Evolutionary conservation across 2,329 filamentous ascomycete species (phyloP).

Genomic region (Colletotrichum noveboracense): DNA sequence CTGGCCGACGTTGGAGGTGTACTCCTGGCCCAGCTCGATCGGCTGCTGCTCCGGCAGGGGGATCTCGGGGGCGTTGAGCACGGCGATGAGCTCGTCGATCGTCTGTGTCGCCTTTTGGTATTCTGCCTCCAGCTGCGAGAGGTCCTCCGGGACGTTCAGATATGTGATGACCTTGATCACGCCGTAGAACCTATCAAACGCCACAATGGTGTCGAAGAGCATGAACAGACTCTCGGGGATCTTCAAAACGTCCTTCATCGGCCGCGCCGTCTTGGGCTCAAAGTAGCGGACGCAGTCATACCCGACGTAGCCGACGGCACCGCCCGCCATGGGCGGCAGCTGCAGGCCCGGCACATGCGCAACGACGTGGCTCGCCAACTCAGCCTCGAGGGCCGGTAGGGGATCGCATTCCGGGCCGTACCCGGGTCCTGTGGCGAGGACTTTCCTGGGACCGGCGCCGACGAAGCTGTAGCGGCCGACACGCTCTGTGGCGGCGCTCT

Average conservation of each 20-base stretch:
- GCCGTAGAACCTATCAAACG: constrained; percentile 94
- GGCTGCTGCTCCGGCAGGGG: constrained; percentile 79
- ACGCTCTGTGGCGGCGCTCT: constrained; percentile 92
- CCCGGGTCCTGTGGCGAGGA: constrained; percentile 86
- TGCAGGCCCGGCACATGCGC: constrained; percentile 82
- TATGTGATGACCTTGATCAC: constrained; percentile 95
- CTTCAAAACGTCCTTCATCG: constrained; percentile 84
- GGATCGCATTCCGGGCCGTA: constrained; percentile 87
- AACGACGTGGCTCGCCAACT: constrained; percentile 80
- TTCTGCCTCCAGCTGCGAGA: constrained; percentile 63
- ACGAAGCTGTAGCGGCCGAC: constrained; percentile 97
- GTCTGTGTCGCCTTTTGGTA: constrained; percentile 72
- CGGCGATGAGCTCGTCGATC: constrained; percentile 71
- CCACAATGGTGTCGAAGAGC: constrained; percentile 93
- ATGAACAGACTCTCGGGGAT: constrained; percentile 97
- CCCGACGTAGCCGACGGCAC: constrained; percentile 94
- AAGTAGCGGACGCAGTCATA: constrained; percentile 99
- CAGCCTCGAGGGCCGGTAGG: constrained; percentile 79
- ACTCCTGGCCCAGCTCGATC: constrained; percentile 76
- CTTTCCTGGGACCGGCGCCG: constrained; percentile 78
- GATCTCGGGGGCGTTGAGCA: constrained; percentile 76
- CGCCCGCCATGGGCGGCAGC: constrained; percentile 86
- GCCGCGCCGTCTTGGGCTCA: constrained; percentile 91
- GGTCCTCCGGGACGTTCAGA: constrained; percentile 69
- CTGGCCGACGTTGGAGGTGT: constrained; percentile 90